Evolutionary conservation across 192 early-diverging fungal genomes (phyloP).

Genomic region (Phlyctochytrium planicorne): DNA sequence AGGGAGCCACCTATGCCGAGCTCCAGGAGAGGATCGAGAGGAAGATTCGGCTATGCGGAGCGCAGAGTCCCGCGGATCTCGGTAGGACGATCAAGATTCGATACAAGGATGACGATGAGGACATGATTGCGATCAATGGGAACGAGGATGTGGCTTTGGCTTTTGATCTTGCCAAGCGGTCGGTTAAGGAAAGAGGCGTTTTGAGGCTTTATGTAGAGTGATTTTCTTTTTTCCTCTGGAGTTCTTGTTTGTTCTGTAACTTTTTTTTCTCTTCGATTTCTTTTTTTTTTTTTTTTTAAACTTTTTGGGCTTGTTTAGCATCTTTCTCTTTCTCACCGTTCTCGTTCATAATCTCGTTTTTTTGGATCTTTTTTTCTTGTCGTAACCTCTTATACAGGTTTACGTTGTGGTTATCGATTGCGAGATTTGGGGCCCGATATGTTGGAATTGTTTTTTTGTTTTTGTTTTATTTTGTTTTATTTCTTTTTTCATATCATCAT

Average conservation of each 20-base stretch:
- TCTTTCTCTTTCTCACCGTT: too few relatives aligned
- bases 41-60: slow-evolving; percentile 76
- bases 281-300: background rate
- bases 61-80: slow-evolving; percentile 32
- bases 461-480: too few relatives aligned
- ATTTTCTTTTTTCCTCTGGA: background rate
- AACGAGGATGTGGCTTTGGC: slow-evolving; percentile 92
- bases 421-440: too few relatives aligned
- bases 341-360: too few relatives aligned
- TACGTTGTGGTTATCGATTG: too few relatives aligned
- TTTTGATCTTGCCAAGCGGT: slow-evolving; percentile 50
- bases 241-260: background rate
- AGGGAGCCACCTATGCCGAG: slow-evolving; percentile 71
- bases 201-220: background rate
- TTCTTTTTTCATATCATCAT: too few relatives aligned
- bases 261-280: background rate
- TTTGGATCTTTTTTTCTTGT: too few relatives aligned
- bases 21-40: slow-evolving; percentile 81
- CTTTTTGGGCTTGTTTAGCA: too few relatives aligned
- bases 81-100: slow-evolving; percentile 64
- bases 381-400: too few relatives aligned
- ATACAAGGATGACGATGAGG: slow-evolving; percentile 94
- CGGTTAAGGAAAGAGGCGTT: background rate
- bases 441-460: too few relatives aligned
- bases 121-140: slow-evolving; percentile 80